A percentile compares a stretch with the other conserved stretches of the same genome.
Conservation (phyloP, 2,329 filamentous ascomycete genomes). For the Leptoxyphium fumago region DNA sequence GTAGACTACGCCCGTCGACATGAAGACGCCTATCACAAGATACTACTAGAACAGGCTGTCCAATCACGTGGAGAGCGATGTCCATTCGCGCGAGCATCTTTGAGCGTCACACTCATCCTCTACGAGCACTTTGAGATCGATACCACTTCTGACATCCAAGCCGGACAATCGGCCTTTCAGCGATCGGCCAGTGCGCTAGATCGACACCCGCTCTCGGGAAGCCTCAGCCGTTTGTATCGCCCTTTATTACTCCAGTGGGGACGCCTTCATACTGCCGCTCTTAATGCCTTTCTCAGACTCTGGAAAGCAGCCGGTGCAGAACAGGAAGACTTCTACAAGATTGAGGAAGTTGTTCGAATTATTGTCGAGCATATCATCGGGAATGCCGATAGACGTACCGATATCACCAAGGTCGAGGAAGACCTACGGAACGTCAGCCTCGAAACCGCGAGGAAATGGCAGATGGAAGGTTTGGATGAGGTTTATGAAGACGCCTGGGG, state of each 20-base stretch:
- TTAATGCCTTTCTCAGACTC: constrained; percentile 77
- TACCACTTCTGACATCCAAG: constrained; percentile 10
- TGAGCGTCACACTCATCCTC: constrained; percentile 73
- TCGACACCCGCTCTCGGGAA: constrained; percentile 34
- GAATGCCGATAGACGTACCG: constrained; percentile 63
- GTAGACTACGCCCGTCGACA: constrained; percentile 86
- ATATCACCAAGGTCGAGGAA: constrained; percentile 76
- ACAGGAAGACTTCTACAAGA: constrained; percentile 80
- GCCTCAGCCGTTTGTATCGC: constrained; percentile 74
- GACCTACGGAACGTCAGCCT: constrained; percentile 77
- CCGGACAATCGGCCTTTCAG: constrained; percentile 5
- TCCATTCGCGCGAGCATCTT: constrained; percentile 71
- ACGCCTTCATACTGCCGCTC: constrained; percentile 65
- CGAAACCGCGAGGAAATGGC: constrained; percentile 60
- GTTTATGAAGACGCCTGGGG: constrained; percentile 95
- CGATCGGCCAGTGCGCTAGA: constrained; percentile 40
- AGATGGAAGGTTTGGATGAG: constrained; percentile 84
- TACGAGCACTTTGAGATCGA: constrained; percentile 96
- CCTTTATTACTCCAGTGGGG: constrained; percentile 90
- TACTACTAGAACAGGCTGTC: constrained; percentile 75
- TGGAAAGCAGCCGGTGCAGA: constrained; percentile 86
- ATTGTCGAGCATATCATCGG: constrained; percentile 82
- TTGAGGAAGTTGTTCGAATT: constrained; percentile 80
- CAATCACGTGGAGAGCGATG: constrained; percentile 59
- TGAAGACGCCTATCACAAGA: constrained; percentile 83